Percentiles rank a stretch among this genome's conserved stretches.
Evolutionary conservation across 257 asterid genomes (phyloP).

Genomic region (Fraxinus cuspidata): DNA sequence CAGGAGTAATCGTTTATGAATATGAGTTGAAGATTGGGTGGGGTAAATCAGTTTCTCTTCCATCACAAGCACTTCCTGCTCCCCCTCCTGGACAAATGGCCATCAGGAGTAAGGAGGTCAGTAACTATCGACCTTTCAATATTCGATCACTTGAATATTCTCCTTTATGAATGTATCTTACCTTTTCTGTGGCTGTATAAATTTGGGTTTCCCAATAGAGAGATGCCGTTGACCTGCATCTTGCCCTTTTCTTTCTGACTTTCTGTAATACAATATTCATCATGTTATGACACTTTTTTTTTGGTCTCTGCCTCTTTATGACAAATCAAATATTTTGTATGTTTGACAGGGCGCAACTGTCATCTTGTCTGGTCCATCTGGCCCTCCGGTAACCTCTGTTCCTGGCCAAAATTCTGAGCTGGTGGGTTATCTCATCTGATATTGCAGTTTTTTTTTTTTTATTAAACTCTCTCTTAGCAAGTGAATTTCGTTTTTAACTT

Average conservation of each 20-base stretch:
- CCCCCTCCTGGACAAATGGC: slow-evolving; percentile 99
- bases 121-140: not conserved
- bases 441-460: slow-evolving; percentile 5
- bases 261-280: not conserved
- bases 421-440: slow-evolving; percentile 49
- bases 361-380: slow-evolving; percentile 87
- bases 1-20: slow-evolving; percentile 94
- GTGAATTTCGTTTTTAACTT: not conserved
- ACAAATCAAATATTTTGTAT: slow-evolving; percentile 24
- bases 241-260: not conserved
- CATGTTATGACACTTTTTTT: not conserved
- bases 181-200: not conserved
- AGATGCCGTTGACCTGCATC: not conserved
- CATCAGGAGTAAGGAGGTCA: slow-evolving; percentile 92
- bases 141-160: not conserved
- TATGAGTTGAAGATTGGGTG: slow-evolving; percentile 95
- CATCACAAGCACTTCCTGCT: slow-evolving; percentile 98
- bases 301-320: slow-evolving; percentile 9
- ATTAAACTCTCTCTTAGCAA: slow-evolving; percentile 15
- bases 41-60: slow-evolving; percentile 97
- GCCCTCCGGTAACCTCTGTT: slow-evolving; percentile 85
- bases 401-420: slow-evolving; percentile 88
- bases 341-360: slow-evolving; percentile 87
- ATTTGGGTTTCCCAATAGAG: not conserved
- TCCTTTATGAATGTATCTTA: not conserved